Evolutionary conservation across 768 basidiomycete genomes (phyloP), one percentile per base, ranked within the genome.

Genomic region (Lepiota venenata): DNA sequence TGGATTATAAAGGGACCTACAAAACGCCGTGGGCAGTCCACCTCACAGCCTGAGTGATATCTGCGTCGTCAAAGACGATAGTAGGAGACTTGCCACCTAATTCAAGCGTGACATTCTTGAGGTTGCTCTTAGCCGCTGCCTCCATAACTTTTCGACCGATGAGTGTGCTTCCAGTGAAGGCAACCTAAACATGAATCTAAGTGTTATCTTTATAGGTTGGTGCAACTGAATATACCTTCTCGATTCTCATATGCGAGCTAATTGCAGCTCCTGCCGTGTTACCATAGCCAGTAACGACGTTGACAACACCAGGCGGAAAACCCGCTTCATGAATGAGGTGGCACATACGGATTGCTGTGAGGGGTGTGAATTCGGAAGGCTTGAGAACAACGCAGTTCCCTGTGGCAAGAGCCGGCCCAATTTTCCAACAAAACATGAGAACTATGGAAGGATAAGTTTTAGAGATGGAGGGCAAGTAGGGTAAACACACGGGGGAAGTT

Each of bases 101-200:
- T 69, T 92, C 91, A 29, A 93, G 81, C 1, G 89, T 88, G 48
- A 91, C 85, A 54, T 81, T 81, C 74, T 96, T 97, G 62, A 97
- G 66, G 64, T 96, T 97, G 27, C 81, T 82, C 67, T 84, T 82
- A 1, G 90, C 82, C 2, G 93, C 80, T 2, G 89, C 87, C 61
- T 90, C 82, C 77, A 93, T 75, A 64, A 96, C 77, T 60, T 83
- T 85, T 10, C 91, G 80, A 8, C 94, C 93, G 20, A 85, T 82
- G 38, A 85, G 72, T 1, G 90, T 91, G 55, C 86, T 88, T 2
- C 92, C 93, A 0, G 93, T 96, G 74, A 96, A 95, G 0, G 91
- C 87, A 25, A 93, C 77, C 53, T 55, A 45, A 6, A 36, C 8
- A 20, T 27, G 25, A 12, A 6, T 18, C 6, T 3, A 4, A 5